Base-by-base conservation (phyloP, 2,329 filamentous ascomycete species). In the Myriosclerotinia duriaeana region DNA sequence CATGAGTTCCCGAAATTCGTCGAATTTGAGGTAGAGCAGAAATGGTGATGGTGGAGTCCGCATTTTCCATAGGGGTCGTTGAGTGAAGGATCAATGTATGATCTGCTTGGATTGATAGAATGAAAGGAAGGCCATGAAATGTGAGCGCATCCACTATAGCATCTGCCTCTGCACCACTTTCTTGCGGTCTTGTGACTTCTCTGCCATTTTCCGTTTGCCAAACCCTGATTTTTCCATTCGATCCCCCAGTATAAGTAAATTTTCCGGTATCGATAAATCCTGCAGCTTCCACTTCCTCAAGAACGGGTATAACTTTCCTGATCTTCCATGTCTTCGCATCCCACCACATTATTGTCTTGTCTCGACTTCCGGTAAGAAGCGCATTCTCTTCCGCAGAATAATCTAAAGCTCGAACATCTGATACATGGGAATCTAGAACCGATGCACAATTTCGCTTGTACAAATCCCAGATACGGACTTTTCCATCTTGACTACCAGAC, bases 271-370 rank as follows among this genome's bases (percentile, higher is more conserved):
- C 83, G 17, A 96, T 75, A 74, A 98, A 97, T 0, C 92, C 92
- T 12, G 88, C 91, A 4, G 88, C 86, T 77, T 99, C 95, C 40
- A 98, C 83, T 46, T 90, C 87, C 77, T 99, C 95, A 46, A 96
- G 82, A 26, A 93, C 90, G 15, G 92, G 93, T 53, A 95, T 87
- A 0, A 96, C 89, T 69, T 89, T 90, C 71, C 88, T 85, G 53
- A 87, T 80, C 78, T 93, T 94, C 93, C 95, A 99, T 30, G 88
- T 92, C 70, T 82, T 85, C 26, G 90, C 85, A 78, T 97, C 90
- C 94, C 95, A 99, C 78, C 96, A 85, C 69, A 95, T 95, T 65
- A 95, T 85, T 0, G 95, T 98, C 80, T 97, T 96, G 80, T 99
- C 95, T 79, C 95, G 86, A 76, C 93, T 91, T 26, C 88, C 92